Evolutionary conservation across 495 filamentous ascomycete genomes (phyloP), one percentile per base, ranked within the genome.

Genomic region (Poronia punctata): DNA sequence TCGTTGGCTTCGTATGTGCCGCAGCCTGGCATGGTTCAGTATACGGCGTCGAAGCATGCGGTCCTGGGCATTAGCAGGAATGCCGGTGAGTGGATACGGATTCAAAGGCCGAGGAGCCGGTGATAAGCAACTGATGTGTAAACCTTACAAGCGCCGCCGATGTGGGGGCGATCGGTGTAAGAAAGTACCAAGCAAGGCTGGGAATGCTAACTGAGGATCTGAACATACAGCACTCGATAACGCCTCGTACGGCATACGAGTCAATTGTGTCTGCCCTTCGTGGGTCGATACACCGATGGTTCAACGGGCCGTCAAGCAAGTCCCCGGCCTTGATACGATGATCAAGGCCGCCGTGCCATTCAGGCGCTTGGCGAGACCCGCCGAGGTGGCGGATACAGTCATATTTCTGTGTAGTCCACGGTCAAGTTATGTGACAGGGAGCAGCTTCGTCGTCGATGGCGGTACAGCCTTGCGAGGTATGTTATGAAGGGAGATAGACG

Each of bases 241-340:
- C 18, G 54, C 47, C 0, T 12, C 23, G 0, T 16, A 62, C 20
- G 54, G 53, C 0, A 63, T 74, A 14, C 53, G 70, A 0, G 63
- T 71, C 6, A 75, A 75, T 37, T 53, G 51, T 1, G 40, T 75
- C 4, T 66, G 61, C 24, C 70, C 71, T 0, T 51, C 60, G 1
- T 74, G 65, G 54, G 57, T 68, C 1, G 38, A 60, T 4, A 70
- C 67, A 0, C 61, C 62, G 1, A 59, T 74, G 52, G 54, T 67
- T 4, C 53, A 61, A 8, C 7, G 10, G 1, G 46, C 40, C 1
- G 24, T 44, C 1, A 27, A 19, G 8, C 38, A 44, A 5, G 15
- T 12, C 15, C 18, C 31, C 10, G 38, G 31, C 1, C 14, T 50
- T 3, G 25, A 12, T 2, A 7, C 5, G 3, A 43, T 44, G 22